Conservation (phyloP, 495 filamentous ascomycete species). For the Cercophora samala region DNA sequence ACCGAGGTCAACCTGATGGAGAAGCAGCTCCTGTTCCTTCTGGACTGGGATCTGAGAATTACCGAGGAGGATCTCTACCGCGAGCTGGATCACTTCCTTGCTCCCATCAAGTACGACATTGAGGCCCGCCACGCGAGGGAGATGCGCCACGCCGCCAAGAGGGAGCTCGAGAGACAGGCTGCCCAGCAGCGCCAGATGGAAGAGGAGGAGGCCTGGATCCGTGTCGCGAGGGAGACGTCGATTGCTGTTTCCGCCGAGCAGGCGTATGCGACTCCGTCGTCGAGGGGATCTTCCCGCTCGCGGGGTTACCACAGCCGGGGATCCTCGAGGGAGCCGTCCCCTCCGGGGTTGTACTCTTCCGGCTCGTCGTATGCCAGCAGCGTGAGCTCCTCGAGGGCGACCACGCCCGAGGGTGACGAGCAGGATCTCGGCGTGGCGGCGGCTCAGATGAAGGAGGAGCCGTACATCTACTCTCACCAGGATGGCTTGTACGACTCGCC, state of each 20-base stretch:
- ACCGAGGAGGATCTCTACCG: constrained; percentile 77
- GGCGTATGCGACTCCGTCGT: constrained; percentile 33
- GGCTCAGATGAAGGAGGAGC: constrained; percentile 24
- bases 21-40: constrained; percentile 88
- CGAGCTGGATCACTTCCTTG: constrained; percentile 85
- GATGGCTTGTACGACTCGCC: constrained; percentile 37
- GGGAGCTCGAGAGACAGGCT: constrained; percentile 32
- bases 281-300: constrained; percentile 39
- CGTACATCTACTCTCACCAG: constrained; percentile 28
- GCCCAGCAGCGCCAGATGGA: constrained; percentile 23
- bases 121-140: constrained; percentile 40
- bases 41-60: constrained; percentile 91
- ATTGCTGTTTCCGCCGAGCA: neutral
- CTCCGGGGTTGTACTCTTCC: constrained; percentile 42
- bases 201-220: constrained; percentile 29
- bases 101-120: constrained; percentile 64
- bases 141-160: constrained; percentile 42
- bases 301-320: constrained; percentile 33
- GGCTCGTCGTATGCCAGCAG: constrained; percentile 41
- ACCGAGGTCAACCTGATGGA: constrained; percentile 99
- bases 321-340: constrained; percentile 32
- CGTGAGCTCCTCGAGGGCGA: constrained; percentile 43
- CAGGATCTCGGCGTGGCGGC: constrained; percentile 27
- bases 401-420: constrained; percentile 38
- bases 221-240: constrained; percentile 2